Evolutionary conservation across 1,284 basidiomycete genomes (phyloP), one percentile per base, ranked within the genome.

Genomic region (Ceratobasidium sp.): DNA sequence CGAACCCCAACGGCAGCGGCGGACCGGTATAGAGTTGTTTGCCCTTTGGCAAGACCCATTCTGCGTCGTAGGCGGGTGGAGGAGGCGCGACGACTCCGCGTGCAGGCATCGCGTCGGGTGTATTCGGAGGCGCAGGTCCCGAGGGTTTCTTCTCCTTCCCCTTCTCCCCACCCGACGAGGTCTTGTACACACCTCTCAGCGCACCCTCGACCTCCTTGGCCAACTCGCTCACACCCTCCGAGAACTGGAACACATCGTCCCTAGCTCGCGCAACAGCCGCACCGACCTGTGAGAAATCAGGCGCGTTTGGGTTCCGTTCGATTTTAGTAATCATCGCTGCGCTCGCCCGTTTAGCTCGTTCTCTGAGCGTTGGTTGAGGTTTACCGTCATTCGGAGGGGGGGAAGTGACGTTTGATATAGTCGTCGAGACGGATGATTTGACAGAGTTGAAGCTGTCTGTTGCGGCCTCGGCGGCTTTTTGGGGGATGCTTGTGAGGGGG

Each of bases 1-100:
- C 96, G 83, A 94, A 95, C 7, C 96, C 97, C 76, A 98, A 86
- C 28, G 96, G 97, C 51, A 98, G 89, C n/a, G 93, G 91, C 20
- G 72, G 72, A 18, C 86, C 89, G 56, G 87, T 86, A 84, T 97
- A 97, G 40, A 94, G 85, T 79, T 89, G 87, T 77, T 89, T 86
- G 51, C 84, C 84, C 53, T 84, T 85, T 6, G 78, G 79, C 9
- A 66, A 49, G 3, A 49, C 40, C 72, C 72, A 75, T 55, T 75
- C 72, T 2, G 42, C 23, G 20, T 13, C 83, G 60, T 55, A 64
- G 80, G 72, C n/a, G 5, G 46, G 80, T 81, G 70, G 81, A 26
- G 72, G 26, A 39, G 46, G 26, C 23, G 63, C 70, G 18, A 55
- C 40, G 40, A 76, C 78, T 10, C 70, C 72, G 39, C 69, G 77